These are phyloP conservation scores for Penicillium sp. DNA, from an alignment of 2,329 filamentous ascomycete genomes.

Conservation along the genomic window DNA sequence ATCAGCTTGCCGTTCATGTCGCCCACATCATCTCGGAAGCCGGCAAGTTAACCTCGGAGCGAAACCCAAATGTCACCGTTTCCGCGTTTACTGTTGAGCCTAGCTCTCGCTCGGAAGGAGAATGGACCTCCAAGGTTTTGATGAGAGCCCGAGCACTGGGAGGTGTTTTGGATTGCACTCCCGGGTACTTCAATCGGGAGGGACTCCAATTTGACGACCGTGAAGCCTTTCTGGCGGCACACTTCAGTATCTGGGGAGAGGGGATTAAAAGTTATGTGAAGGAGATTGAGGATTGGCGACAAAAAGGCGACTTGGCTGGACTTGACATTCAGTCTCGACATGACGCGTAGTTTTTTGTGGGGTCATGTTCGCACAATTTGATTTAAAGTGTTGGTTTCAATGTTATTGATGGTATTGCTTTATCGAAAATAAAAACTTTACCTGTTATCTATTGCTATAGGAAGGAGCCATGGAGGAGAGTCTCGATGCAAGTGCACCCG, in stretches of 20 bases:
- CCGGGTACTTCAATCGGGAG: constrained; percentile 53
- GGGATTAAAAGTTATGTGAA: constrained; percentile 35
- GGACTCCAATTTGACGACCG: constrained; percentile 29
- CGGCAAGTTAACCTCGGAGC: constrained; percentile 10
- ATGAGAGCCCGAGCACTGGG: constrained; percentile 42
- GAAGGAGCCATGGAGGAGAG: neutral
- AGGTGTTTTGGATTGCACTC: constrained; percentile 51
- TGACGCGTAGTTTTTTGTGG: neutral
- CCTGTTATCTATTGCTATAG: neutral
- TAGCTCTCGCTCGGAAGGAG: constrained; percentile 47
- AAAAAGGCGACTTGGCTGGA: constrained; percentile 30
- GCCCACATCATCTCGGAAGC: constrained; percentile 46
- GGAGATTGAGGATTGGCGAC: constrained; percentile 21
- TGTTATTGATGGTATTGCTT: neutral
- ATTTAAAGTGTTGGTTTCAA: neutral
- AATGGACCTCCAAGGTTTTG: constrained; percentile 46
- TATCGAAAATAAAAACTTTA: neutral
- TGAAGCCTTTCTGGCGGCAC: constrained; percentile 31
- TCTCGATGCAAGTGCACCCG: neutral
- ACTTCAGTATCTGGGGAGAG: constrained; percentile 29
- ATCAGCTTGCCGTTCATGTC: constrained; percentile 42
- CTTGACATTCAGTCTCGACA: constrained; percentile 4
- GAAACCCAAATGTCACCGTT: neutral
- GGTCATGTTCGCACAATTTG: neutral
- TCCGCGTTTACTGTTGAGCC: constrained; percentile 38